Conservation (phyloP, 148 eudicot species). For the Tetragonia tetragonoides region DNA sequence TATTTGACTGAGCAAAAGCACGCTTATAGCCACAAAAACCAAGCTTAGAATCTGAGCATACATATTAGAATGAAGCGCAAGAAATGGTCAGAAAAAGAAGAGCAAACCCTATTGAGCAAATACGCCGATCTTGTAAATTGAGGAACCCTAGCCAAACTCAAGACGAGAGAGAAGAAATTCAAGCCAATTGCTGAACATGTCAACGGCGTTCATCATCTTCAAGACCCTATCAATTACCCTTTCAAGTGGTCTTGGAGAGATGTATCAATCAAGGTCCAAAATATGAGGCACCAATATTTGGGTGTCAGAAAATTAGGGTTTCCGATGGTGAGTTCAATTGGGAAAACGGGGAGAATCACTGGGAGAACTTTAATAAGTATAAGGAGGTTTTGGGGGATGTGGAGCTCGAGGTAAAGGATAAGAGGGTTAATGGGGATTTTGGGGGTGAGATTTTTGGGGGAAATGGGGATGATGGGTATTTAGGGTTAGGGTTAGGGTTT, state of each 20-base stretch:
- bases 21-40: no score
- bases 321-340: conserved; percentile 56
- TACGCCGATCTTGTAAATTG: conserved; percentile 54
- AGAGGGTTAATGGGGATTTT: conserved; percentile 26
- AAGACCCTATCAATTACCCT: conserved; percentile 58
- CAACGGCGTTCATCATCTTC: conserved; percentile 60
- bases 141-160: conserved; percentile 67
- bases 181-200: conserved; percentile 87
- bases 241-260: conserved; percentile 93
- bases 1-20: no score
- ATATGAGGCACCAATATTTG: conserved; percentile 91
- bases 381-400: conserved; percentile 88
- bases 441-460: conserved; percentile 30
- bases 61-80: conserved; percentile 73
- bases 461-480: conserved; percentile 38
- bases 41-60: no score
- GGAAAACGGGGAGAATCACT: conserved; percentile 73
- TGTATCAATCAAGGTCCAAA: conserved; percentile 86
- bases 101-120: conserved; percentile 55
- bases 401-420: conserved; percentile 51
- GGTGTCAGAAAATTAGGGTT: conserved; percentile 71
- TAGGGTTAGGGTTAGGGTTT: conserved; percentile 36
- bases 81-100: conserved; percentile 88
- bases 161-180: conserved; percentile 87
- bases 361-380: conserved; percentile 78